These are phyloP conservation scores for Agastache rugosa DNA, from an alignment of 257 asterid species.

Conservation along the genomic window DNA sequence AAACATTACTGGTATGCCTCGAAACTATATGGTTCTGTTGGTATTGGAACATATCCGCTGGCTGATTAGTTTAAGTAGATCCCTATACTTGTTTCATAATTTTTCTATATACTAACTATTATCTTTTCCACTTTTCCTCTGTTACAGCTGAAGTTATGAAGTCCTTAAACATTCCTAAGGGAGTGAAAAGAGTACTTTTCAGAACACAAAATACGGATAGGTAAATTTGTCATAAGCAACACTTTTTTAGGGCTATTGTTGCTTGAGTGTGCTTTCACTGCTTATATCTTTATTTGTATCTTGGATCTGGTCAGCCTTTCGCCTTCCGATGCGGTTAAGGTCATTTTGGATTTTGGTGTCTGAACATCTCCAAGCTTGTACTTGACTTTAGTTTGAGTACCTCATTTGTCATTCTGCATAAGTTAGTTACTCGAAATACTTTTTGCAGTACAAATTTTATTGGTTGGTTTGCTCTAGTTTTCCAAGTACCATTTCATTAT, in stretches of 20 bases:
- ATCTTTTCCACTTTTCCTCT: neutral
- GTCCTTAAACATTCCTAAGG: slow-evolving; percentile 85
- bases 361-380: neutral
- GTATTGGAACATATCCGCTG: neutral
- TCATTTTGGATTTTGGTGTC: neutral
- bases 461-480: neutral
- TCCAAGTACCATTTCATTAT: neutral
- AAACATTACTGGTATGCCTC: slow-evolving; percentile 80
- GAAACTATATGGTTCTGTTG: neutral
- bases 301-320: neutral
- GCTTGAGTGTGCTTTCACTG: slow-evolving; percentile 7
- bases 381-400: neutral
- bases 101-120: neutral
- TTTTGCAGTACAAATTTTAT: neutral
- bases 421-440: neutral
- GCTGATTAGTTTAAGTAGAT: slow-evolving; percentile 9
- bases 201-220: slow-evolving; percentile 95
- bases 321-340: neutral
- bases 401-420: neutral
- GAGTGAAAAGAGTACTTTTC: slow-evolving; percentile 90
- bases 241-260: neutral
- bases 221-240: slow-evolving; percentile 40
- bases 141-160: slow-evolving; percentile 85
- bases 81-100: neutral
- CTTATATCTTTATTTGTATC: neutral